A percentile compares a stretch with the other conserved stretches of the same genome.
Evolutionary conservation across 176 grass and related monocot species (phyloP).

Genomic region (Phyllostachys edulis): DNA sequence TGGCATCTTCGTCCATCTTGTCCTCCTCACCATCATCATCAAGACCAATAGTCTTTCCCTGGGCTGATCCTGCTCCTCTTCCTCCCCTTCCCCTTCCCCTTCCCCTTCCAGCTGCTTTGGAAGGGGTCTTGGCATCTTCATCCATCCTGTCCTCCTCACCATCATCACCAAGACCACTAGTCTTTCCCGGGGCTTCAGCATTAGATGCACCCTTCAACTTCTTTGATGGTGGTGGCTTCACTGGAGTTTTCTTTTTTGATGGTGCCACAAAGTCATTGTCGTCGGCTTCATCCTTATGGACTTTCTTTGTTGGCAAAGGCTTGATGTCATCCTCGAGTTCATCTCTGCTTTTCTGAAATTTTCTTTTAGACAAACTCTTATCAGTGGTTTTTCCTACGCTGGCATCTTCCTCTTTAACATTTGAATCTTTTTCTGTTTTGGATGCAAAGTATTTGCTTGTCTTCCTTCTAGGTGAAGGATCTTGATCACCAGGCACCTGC

Average conservation of each 20-base stretch:
- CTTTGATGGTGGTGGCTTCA: conserved; percentile 60
- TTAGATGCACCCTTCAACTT: conserved; percentile 58
- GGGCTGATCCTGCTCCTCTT: conserved; percentile 41
- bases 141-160: conserved; percentile 38
- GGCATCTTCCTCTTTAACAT: conserved; percentile 35
- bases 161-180: conserved; percentile 40
- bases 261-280: conserved; percentile 66
- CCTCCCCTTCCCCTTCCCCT: conserved; percentile 66
- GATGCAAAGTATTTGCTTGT: conserved; percentile 81
- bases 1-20: conserved; percentile 45
- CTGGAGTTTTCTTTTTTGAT: conserved; percentile 46
- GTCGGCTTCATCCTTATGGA: conserved; percentile 42
- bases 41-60: conserved; percentile 30
- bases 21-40: conserved; percentile 46
- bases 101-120: conserved; percentile 60
- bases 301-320: conserved; percentile 52
- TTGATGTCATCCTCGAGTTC: conserved; percentile 54
- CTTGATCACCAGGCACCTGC: conserved; percentile 50
- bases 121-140: conserved; percentile 45
- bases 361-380: conserved; percentile 62
- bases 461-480: conserved; percentile 73
- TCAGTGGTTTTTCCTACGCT: conserved; percentile 34
- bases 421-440: conserved; percentile 45
- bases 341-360: conserved; percentile 43
- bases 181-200: conserved; percentile 32